Base-by-base conservation (phyloP, 768 basidiomycete species). In the Mycena sanguinolenta region DNA sequence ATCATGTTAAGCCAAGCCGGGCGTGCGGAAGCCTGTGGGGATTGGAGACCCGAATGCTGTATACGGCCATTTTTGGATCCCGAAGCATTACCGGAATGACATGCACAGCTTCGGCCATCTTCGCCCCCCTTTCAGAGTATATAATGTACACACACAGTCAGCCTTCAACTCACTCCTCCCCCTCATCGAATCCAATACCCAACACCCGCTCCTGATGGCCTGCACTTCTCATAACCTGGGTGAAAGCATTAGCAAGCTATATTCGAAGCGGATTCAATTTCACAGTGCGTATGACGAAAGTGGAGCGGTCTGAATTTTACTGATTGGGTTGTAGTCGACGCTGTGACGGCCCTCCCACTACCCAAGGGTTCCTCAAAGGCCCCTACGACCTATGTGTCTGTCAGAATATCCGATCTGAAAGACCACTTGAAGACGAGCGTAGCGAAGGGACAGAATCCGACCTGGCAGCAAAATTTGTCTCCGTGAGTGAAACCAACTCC, bases 231-330 rank as follows among this genome's bases (percentile, higher is more conserved):
- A 36, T 10, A 46, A 34, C 59, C 46, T 60, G 59, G 27, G 17
- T 44, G 68, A 64, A 36, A 53, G 38, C 36, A 5, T 59, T 28
- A 57, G 55, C 1, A 58, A 63, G 21, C 34, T 67, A 17, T 50
- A 8, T 23, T 67, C 70, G 14, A 71, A 71, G 50, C 70, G 70
- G 60, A 71, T 71, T 32, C 70, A 71, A 67, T 71, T 71, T 32
- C 70, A 71, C 65, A 71, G 70, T 71, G 46, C 42, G 64, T 61
- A 46, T 39, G 50, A 6, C 1, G 16, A 39, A 3, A 6, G 59
- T 54, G 52, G 21, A 38, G 57, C 36, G 2, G 2, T 38, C 17
- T 6, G 17, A 28, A 8, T 19, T 65, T 4, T 30, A 57, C 44
- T 49, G 50, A 65, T 52, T 49, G 28, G 57, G 21, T 17, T 32